Evolutionary conservation across 225 moss, liverwort and hornwort genomes (phyloP).

Genomic region (Neckera pumila): DNA sequence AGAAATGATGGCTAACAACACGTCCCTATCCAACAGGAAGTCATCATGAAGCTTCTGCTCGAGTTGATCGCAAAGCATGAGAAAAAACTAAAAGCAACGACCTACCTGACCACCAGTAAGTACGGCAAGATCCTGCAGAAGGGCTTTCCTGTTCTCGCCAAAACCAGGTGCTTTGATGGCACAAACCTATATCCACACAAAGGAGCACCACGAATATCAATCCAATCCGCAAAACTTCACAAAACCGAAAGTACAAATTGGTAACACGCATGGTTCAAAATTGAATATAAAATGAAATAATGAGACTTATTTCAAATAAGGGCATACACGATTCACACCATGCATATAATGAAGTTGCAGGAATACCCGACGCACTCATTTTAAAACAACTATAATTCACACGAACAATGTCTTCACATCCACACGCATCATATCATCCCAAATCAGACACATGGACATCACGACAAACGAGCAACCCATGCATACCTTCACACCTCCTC

Average conservation of each 20-base stretch:
- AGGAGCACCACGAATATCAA: background rate
- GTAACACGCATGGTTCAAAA: accelerated
- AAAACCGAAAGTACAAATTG: background rate
- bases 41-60: too few species aligned
- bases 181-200: slow-evolving; percentile 47
- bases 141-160: slow-evolving; percentile 87
- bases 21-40: too few species aligned
- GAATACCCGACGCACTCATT: too few species aligned
- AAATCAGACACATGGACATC: background rate
- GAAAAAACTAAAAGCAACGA: background rate
- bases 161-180: slow-evolving; percentile 97
- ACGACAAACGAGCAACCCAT: background rate
- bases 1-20: too few species aligned
- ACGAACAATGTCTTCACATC: background rate
- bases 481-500: slow-evolving; percentile 86
- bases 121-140: slow-evolving; percentile 83
- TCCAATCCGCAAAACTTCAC: background rate
- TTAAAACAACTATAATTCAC: background rate
- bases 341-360: too few species aligned
- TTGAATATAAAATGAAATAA: accelerated
- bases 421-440: background rate
- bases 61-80: background rate
- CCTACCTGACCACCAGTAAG: slow-evolving; percentile 88
- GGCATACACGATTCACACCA: too few species aligned
- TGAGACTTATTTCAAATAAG: too few species aligned